Conservation (phyloP, 768 basidiomycete genomes). For the Trametes punicea region DNA sequence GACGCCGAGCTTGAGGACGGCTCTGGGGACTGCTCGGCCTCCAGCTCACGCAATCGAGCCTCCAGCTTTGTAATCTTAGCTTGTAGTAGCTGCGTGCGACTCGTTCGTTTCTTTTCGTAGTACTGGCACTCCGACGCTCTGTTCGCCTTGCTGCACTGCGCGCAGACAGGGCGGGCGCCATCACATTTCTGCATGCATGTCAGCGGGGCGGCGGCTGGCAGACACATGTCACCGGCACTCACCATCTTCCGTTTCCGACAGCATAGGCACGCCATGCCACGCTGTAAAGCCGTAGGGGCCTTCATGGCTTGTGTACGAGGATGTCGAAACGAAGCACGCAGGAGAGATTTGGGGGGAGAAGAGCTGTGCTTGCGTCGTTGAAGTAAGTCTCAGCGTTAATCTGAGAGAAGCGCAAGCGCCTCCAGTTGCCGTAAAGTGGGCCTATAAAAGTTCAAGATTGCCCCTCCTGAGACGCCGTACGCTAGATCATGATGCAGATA, state of each 20-base stretch:
- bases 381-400: conserved; percentile 21
- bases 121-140: conserved; percentile 51
- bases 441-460: conserved; percentile 5
- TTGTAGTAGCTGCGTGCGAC: conserved; percentile 54
- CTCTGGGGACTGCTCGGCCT: conserved; percentile 34
- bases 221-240: neutral
- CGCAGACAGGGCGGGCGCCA: conserved; percentile 52
- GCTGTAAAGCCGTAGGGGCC: conserved; percentile 32
- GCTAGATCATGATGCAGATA: conserved; percentile 18
- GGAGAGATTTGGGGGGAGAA: neutral
- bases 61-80: conserved; percentile 55
- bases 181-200: conserved; percentile 53
- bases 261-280: conserved; percentile 39
- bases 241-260: conserved; percentile 42
- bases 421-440: conserved; percentile 1
- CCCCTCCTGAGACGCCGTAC: neutral
- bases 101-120: conserved; percentile 58
- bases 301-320: conserved; percentile 27
- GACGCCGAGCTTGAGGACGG: conserved; percentile 25
- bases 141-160: conserved; percentile 54
- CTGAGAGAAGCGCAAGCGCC: conserved; percentile 13
- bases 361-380: conserved; percentile 6
- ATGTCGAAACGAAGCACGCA: conserved; percentile 19
- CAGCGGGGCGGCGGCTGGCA: neutral
- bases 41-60: conserved; percentile 50